These are phyloP conservation scores for Leptographium galeiforme DNA, from an alignment of 2,329 filamentous ascomycete genomes.

Conservation along the genomic window DNA sequence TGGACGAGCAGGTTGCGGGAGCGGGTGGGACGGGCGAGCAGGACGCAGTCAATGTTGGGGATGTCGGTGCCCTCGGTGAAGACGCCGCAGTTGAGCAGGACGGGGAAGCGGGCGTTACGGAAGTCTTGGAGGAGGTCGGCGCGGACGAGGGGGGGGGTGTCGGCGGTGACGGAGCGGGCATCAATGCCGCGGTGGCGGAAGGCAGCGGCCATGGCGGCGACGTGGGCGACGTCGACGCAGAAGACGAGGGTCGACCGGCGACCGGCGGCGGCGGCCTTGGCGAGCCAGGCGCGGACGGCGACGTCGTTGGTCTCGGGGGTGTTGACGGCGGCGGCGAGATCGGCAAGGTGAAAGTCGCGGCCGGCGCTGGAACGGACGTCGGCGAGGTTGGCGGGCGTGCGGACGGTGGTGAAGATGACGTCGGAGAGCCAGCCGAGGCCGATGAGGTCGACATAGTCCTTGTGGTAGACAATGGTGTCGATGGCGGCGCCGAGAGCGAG, in stretches of 20 bases:
- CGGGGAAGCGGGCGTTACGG: conserved; percentile 61
- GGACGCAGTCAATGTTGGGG: conserved; percentile 87
- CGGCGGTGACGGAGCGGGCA: conserved; percentile 72
- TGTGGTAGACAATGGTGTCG: conserved; percentile 93
- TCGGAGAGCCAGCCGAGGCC: conserved; percentile 83
- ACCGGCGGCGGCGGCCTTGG: conserved; percentile 44
- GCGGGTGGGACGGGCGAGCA: conserved; percentile 76
- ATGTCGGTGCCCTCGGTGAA: conserved; percentile 98
- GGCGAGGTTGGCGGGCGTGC: conserved; percentile 67
- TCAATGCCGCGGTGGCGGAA: conserved; percentile 72
- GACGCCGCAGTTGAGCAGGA: conserved; percentile 87
- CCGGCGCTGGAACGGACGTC: conserved; percentile 29
- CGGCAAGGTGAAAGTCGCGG: conserved; percentile 67
- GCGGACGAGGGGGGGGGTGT: conserved; percentile 58
- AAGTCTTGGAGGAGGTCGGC: conserved; percentile 63
- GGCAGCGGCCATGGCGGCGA: conserved; percentile 55
- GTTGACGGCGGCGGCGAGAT: conserved; percentile 76
- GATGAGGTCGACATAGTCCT: conserved; percentile 56
- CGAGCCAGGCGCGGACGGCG: conserved; percentile 74
- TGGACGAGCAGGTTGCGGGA: conserved; percentile 91
- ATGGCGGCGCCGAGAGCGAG: conserved; percentile 71
- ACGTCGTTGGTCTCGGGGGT: conserved; percentile 69
- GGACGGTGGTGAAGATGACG: conserved; percentile 87
- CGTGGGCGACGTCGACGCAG: conserved; percentile 81
- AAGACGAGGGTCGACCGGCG: conserved; percentile 78